Evolutionary conservation across 2,329 filamentous ascomycete species (phyloP).

Genomic region (Penicillium sp.): DNA sequence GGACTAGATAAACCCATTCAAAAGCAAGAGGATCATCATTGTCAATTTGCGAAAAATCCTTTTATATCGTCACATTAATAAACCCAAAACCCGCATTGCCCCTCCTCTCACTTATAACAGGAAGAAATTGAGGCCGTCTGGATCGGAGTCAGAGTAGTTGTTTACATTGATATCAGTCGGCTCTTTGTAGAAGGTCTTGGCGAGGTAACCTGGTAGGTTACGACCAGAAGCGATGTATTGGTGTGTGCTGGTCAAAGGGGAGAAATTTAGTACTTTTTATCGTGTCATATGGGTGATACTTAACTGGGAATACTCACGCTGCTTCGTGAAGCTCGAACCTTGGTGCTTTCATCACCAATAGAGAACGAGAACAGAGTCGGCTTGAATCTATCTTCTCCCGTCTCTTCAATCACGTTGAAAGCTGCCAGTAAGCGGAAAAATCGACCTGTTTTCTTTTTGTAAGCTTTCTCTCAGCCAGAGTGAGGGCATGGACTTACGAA

Average conservation of each 20-base stretch:
- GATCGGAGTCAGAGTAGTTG: slow-evolving; percentile 23
- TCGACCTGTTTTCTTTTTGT: slow-evolving; percentile 19
- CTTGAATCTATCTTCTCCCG: slow-evolving; percentile 29
- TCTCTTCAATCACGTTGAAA: slow-evolving; percentile 34
- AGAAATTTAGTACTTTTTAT: neutral
- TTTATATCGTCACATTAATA: neutral
- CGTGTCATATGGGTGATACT: too few species aligned
- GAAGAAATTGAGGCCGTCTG: slow-evolving; percentile 34
- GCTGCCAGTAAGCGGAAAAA: slow-evolving; percentile 32
- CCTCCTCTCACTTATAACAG: slow-evolving; percentile 26
- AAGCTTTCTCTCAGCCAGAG: neutral
- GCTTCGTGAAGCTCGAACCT: slow-evolving; percentile 31
- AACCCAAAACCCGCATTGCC: too few species aligned
- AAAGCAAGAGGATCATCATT: too few species aligned
- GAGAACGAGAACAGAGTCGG: slow-evolving; percentile 33
- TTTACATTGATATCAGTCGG: slow-evolving; percentile 28
- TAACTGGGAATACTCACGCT: slow-evolving; percentile 21
- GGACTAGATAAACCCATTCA: too few species aligned
- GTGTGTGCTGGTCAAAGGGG: slow-evolving; percentile 21
- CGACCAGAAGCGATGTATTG: slow-evolving; percentile 31
- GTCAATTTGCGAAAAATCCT: too few species aligned
- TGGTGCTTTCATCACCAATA: slow-evolving; percentile 33
- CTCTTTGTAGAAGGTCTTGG: slow-evolving; percentile 35
- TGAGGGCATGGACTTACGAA: slow-evolving; percentile 19
- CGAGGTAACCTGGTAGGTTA: slow-evolving; percentile 35